Evolutionary conservation across 306 rosid genomes (phyloP).

Genomic region (Quercus rubra): DNA sequence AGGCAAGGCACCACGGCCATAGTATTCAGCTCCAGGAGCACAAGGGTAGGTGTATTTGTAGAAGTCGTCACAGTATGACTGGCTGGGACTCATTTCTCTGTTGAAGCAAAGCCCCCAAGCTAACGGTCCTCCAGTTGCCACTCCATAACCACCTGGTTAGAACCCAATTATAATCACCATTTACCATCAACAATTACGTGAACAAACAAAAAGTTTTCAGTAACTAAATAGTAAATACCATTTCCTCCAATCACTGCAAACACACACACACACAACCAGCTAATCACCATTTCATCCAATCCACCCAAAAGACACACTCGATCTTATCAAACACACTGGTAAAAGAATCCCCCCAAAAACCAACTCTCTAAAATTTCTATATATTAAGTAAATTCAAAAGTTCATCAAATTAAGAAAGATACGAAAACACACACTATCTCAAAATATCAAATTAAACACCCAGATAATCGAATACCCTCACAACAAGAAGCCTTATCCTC

Average conservation of each 20-base stretch:
- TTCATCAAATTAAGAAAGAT: background rate
- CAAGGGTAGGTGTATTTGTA: slow-evolving; percentile 85
- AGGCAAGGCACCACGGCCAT: slow-evolving; percentile 98
- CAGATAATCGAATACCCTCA: background rate
- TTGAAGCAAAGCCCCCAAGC: slow-evolving; percentile 98
- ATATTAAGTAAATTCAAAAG: background rate
- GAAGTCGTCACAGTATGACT: slow-evolving; percentile 76
- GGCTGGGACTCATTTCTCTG: slow-evolving; percentile 95
- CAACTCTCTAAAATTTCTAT: background rate
- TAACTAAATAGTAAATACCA: background rate
- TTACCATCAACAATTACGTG: background rate
- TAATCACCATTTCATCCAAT: background rate
- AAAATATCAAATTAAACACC: background rate
- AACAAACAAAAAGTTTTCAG: background rate
- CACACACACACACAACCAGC: background rate
- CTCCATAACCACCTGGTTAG: slow-evolving; percentile 92
- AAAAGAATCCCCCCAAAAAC: background rate
- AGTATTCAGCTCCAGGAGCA: slow-evolving; percentile 81
- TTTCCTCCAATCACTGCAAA: background rate
- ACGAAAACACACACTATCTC: background rate
- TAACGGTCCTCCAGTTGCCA: slow-evolving; percentile 92
- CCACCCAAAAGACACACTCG: background rate
- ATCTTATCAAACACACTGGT: background rate
- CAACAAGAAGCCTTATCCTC: too few relatives aligned
- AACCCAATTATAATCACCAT: slow-evolving; percentile 15